Percentiles rank a stretch among this genome's conserved stretches.
Conservation (phyloP, 805 yeast genomes). For the Pichia nakasei region DNA sequence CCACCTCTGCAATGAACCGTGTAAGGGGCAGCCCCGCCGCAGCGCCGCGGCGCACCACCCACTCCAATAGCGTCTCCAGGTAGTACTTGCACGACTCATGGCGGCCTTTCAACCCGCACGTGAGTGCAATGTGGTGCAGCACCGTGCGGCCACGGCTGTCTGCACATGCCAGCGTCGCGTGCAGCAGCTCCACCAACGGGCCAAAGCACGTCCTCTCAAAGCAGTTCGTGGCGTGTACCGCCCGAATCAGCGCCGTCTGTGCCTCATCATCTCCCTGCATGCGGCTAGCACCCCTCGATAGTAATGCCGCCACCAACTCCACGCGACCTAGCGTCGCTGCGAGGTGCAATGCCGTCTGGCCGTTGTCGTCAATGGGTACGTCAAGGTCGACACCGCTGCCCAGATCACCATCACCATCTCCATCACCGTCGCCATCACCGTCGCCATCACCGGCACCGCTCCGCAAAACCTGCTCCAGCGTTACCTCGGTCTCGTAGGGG, state of each 20-base stretch:
- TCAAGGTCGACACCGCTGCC: conserved; percentile 45
- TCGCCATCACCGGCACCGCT: not conserved
- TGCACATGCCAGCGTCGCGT: conserved; percentile 58
- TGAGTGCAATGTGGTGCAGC: conserved; percentile 76
- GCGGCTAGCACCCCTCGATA: conserved; percentile 59
- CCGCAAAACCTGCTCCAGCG: conserved; percentile 9
- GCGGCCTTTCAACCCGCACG: conserved; percentile 70
- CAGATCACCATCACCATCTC: not conserved
- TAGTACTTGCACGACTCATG: conserved; percentile 67
- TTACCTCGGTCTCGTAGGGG: conserved; percentile 29
- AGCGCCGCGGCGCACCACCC: too few species aligned
- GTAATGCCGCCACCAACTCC: conserved; percentile 57
- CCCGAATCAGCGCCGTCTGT: conserved; percentile 78
- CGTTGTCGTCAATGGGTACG: conserved; percentile 85
- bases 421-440: not conserved
- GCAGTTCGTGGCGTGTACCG: conserved; percentile 76
- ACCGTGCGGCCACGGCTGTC: conserved; percentile 73
- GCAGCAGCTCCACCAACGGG: conserved; percentile 58
- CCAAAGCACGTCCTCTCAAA: conserved; percentile 72
- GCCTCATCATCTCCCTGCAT: conserved; percentile 72
- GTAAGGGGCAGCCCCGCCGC: too few species aligned
- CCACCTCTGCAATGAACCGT: conserved; percentile 56
- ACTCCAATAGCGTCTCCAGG: conserved; percentile 61
- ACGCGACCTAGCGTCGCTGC: conserved; percentile 84
- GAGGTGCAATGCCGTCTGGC: conserved; percentile 93